Percentiles rank a stretch among this genome's conserved stretches.
phyloP scores from a whole-genome alignment of 306 rosid species.

The Dalbergia cultrata region DNA sequence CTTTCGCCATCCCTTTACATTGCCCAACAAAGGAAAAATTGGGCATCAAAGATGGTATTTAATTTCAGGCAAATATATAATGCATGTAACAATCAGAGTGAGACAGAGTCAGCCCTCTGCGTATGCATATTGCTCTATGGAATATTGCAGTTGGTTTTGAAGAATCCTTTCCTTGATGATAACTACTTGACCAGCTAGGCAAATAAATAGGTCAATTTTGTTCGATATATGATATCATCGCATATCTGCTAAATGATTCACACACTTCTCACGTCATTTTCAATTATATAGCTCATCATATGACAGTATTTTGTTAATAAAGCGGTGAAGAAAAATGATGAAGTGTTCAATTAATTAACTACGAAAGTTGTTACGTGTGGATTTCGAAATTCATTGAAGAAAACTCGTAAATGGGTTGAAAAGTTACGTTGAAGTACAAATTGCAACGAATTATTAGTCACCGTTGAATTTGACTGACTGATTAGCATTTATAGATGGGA shows the following conservation, averaged over 20 bases:
- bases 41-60: conserved; percentile 26
- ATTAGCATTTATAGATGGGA: too few relatives aligned
- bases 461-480: too few relatives aligned
- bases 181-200: conserved; percentile 14
- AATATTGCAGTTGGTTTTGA: conserved; percentile 6
- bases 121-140: background rate
- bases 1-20: conserved; percentile 18
- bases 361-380: background rate
- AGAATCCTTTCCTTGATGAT: conserved; percentile 25
- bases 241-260: conserved; percentile 10
- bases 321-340: background rate
- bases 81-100: background rate
- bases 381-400: too few relatives aligned
- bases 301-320: too few relatives aligned
- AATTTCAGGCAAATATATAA: background rate
- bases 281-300: conserved; percentile 11
- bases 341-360: background rate
- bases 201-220: conserved; percentile 19
- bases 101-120: conserved; percentile 29
- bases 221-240: background rate
- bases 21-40: conserved; percentile 1
- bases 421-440: too few relatives aligned
- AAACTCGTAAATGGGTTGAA: too few relatives aligned
- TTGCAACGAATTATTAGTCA: too few relatives aligned
- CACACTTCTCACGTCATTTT: conserved; percentile 32